Conservation (phyloP, 148 eudicot genomes). For the Cornus florida region DNA sequence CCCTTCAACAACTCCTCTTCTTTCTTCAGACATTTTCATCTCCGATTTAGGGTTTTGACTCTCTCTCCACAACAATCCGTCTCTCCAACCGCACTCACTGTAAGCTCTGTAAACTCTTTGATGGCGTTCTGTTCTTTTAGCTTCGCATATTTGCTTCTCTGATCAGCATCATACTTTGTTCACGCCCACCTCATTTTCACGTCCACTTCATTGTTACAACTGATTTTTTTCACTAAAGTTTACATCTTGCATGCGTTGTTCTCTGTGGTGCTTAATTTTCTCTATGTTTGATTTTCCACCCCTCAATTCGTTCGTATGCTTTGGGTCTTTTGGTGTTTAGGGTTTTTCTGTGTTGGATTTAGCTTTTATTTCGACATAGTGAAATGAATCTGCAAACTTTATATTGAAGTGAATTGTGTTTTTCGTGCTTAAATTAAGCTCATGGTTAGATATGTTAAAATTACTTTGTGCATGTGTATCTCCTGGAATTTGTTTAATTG, state of each 20-base stretch:
- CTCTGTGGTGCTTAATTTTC: not conserved
- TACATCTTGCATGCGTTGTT: not conserved
- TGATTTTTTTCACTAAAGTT: not conserved
- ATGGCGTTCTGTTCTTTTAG: not conserved
- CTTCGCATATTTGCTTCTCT: not conserved
- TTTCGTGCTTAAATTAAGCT: slow-evolving; percentile 5
- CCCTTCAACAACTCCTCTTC: not conserved
- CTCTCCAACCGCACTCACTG: not conserved
- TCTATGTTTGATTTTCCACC: not conserved
- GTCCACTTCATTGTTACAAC: not conserved
- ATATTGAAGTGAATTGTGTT: slow-evolving; percentile 4
- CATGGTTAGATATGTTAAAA: not conserved
- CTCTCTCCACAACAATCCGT: not conserved
- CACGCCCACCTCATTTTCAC: not conserved
- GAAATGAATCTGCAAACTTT: not conserved
- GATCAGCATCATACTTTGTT: slow-evolving; percentile 2
- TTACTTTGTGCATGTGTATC: not conserved
- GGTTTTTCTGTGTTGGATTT: not conserved
- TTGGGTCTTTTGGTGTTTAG: slow-evolving; percentile 13
- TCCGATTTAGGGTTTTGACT: slow-evolving; percentile 21
- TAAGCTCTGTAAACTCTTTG: not conserved
- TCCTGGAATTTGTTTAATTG: not conserved
- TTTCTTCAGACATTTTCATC: not conserved
- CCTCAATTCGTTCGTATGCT: not conserved
- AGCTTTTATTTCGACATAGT: not conserved